Conservation (phyloP, 352 stramenopile species). For the Bremia lactucae region DNA sequence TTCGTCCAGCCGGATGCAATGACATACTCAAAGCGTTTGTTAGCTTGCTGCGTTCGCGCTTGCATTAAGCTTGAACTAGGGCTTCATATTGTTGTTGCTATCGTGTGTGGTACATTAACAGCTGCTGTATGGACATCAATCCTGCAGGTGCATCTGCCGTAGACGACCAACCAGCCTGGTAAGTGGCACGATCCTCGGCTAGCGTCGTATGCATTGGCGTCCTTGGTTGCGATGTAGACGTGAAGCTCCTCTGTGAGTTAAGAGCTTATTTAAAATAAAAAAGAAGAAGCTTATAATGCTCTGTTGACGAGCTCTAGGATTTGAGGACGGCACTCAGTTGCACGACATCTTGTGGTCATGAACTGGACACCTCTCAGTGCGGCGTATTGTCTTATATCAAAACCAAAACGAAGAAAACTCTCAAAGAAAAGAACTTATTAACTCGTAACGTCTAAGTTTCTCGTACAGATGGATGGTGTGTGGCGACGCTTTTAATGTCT, state of each 20-base stretch:
- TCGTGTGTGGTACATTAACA: no score
- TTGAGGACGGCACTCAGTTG: background rate
- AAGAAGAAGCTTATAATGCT: background rate
- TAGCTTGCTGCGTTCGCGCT: background rate
- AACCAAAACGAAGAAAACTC: background rate
- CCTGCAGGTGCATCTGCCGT: background rate
- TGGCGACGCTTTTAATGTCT: constrained; percentile 1
- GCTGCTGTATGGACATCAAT: no score
- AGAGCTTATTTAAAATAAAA: no score
- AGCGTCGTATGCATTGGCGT: background rate
- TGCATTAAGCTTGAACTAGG: background rate
- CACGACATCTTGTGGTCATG: background rate
- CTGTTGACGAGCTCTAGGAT: background rate
- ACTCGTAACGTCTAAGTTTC: background rate
- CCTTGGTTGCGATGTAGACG: background rate
- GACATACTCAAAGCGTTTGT: background rate
- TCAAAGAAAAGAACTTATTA: background rate
- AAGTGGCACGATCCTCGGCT: background rate
- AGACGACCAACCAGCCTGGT: background rate
- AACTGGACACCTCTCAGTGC: background rate
- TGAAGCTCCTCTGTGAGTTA: background rate
- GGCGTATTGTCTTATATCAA: background rate
- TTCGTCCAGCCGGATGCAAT: background rate
- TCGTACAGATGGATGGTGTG: background rate
- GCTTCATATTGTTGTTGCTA: background rate